phyloP scores from a whole-genome alignment of 495 filamentous ascomycete species.

The Astrothelium subdiscretum region DNA sequence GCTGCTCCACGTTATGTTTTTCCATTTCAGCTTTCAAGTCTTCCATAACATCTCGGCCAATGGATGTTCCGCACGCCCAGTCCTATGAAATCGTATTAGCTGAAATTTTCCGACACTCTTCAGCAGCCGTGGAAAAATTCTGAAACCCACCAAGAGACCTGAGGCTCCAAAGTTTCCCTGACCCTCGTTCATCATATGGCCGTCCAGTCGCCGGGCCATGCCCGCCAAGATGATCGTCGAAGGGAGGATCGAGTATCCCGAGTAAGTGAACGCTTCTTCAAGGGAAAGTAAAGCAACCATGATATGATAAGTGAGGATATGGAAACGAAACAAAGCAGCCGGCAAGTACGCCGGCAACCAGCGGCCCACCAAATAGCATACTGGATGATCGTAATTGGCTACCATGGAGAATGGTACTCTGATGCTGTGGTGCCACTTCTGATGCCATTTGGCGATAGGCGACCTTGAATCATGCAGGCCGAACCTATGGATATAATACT shows the following conservation, averaged over 20 bases:
- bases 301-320: slow-evolving; percentile 69
- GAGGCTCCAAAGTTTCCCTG: slow-evolving; percentile 67
- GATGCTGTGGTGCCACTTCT: slow-evolving; percentile 53
- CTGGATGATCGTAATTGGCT: slow-evolving; percentile 70
- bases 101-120: too few species aligned
- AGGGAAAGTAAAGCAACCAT: slow-evolving; percentile 56
- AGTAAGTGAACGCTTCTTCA: slow-evolving; percentile 66
- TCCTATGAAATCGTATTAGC: slow-evolving; percentile 23
- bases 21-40: slow-evolving; percentile 46
- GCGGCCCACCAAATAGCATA: slow-evolving; percentile 54
- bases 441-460: slow-evolving; percentile 38
- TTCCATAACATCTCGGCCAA: slow-evolving; percentile 44
- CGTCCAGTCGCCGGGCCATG: slow-evolving; percentile 57
- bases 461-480: slow-evolving; percentile 45
- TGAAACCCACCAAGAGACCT: slow-evolving; percentile 47
- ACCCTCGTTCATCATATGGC: slow-evolving; percentile 48
- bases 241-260: slow-evolving; percentile 65
- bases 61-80: slow-evolving; percentile 58
- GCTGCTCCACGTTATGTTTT: slow-evolving; percentile 44
- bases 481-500: slow-evolving; percentile 64
- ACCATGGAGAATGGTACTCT: slow-evolving; percentile 51
- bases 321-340: slow-evolving; percentile 51
- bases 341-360: slow-evolving; percentile 68
- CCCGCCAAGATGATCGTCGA: slow-evolving; percentile 61
- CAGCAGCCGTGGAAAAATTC: not conserved